These are phyloP conservation scores for Xylariaceae sp. DNA, from an alignment of 2,329 filamentous ascomycete species.

Conservation along the genomic window DNA sequence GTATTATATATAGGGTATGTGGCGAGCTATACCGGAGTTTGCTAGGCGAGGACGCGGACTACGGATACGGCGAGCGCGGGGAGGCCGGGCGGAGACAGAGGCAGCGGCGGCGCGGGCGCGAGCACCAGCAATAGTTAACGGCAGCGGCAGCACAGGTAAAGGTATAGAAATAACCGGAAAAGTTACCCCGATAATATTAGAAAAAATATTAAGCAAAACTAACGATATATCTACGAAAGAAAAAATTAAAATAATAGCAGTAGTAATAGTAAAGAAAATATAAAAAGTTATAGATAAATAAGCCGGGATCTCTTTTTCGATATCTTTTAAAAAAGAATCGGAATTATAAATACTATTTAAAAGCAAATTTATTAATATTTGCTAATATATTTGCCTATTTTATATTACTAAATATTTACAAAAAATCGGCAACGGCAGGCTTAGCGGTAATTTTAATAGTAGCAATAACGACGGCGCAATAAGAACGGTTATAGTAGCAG, in stretches of 20 bases:
- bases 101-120: too few species aligned
- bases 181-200: not conserved
- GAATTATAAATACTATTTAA: not conserved
- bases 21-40: not conserved
- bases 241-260: not conserved
- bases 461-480: too few species aligned
- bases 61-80: not conserved
- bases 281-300: not conserved
- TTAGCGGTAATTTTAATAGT: not conserved
- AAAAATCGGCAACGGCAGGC: not conserved
- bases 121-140: too few species aligned
- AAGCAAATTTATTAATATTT: not conserved
- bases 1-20: not conserved
- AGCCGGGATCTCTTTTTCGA: not conserved
- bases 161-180: not conserved
- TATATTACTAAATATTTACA: not conserved
- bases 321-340: not conserved
- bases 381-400: not conserved
- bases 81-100: too few species aligned
- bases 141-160: too few species aligned
- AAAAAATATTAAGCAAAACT: not conserved
- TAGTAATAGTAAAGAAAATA: too few species aligned
- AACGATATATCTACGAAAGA: not conserved
- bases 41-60: not conserved
- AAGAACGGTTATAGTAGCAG: too few species aligned